Conservation (phyloP, 805 yeast genomes). For the Jamesozyma rosinii region DNA sequence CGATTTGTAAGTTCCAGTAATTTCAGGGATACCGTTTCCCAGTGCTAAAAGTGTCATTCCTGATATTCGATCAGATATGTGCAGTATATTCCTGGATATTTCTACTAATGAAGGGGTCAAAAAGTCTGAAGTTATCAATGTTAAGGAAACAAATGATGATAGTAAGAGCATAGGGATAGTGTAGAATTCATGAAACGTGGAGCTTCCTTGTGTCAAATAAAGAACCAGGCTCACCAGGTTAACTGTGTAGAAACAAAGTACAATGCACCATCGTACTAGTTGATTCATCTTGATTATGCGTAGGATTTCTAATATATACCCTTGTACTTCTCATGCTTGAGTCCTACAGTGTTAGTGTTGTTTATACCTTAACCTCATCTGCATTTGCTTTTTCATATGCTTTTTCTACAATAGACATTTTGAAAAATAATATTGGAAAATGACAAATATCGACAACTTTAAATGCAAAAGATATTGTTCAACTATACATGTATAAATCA, state of each 20-base stretch:
- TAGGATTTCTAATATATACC: too few species aligned
- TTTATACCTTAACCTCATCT: too few species aligned
- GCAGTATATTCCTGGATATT: constrained; percentile 46
- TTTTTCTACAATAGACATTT: too few species aligned
- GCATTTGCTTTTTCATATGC: too few species aligned
- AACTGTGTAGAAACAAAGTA: constrained; percentile 6
- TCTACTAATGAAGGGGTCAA: constrained; percentile 69
- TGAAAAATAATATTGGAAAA: too few species aligned
- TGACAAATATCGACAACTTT: too few species aligned
- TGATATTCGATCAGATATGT: constrained; percentile 65
- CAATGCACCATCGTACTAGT: constrained; percentile 1
- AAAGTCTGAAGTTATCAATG: constrained; percentile 72
- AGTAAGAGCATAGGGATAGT: constrained; percentile 21
- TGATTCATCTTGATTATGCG: not conserved
- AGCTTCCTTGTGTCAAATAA: not conserved
- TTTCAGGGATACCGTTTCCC: constrained; percentile 90
- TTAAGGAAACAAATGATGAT: constrained; percentile 52
- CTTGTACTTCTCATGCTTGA: too few species aligned
- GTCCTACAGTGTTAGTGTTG: too few species aligned
- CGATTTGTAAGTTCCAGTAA: constrained; percentile 76
- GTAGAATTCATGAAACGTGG: constrained; percentile 5
- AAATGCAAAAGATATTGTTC: too few species aligned
- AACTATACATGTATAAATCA: too few species aligned
- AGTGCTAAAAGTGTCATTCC: constrained; percentile 83
- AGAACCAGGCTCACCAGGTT: not conserved